These are phyloP conservation scores for Maudiozyma humilis DNA, from an alignment of 1,139 yeast species.

Conservation along the genomic window DNA sequence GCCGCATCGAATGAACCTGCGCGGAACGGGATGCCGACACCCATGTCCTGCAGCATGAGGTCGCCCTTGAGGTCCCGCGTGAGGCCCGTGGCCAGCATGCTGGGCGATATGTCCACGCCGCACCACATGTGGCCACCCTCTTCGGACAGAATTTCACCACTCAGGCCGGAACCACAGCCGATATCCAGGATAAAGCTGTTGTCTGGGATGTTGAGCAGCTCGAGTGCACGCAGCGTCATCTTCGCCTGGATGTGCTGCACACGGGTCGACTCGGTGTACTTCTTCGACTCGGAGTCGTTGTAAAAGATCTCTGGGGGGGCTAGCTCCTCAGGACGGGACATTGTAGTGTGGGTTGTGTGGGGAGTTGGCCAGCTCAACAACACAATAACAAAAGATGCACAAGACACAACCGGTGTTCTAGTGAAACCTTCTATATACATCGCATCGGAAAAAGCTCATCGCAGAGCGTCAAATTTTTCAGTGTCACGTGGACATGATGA, in stretches of 20 bases:
- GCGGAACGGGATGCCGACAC: slow-evolving; percentile 87
- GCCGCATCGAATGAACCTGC: slow-evolving; percentile 98
- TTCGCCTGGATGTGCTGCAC: slow-evolving; percentile 97
- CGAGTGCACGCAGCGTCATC: slow-evolving; percentile 91
- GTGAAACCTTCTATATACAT: too few species aligned
- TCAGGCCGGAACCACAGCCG: slow-evolving; percentile 95
- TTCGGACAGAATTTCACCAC: slow-evolving; percentile 88
- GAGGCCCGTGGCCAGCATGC: slow-evolving; percentile 90
- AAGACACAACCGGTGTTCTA: too few species aligned
- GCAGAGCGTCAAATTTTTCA: too few species aligned
- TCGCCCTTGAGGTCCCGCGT: slow-evolving; percentile 94
- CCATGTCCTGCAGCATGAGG: slow-evolving; percentile 83
- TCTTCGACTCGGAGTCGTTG: slow-evolving; percentile 79
- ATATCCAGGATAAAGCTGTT: slow-evolving; percentile 77
- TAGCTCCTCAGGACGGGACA: slow-evolving; percentile 96
- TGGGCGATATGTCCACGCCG: slow-evolving; percentile 94
- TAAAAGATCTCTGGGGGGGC: slow-evolving; percentile 98
- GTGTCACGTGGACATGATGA: too few species aligned
- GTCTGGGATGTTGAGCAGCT: slow-evolving; percentile 61
- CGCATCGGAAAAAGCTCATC: too few species aligned
- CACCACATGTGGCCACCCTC: slow-evolving; percentile 86
- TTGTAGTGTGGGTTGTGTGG: slow-evolving; percentile 23
- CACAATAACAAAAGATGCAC: too few species aligned
- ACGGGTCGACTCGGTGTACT: slow-evolving; percentile 88
- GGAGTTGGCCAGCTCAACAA: background rate